Percentiles rank a stretch among this genome's conserved stretches.
phyloP scores from a whole-genome alignment of 805 yeast species.

The Candida palmyrensis region DNA sequence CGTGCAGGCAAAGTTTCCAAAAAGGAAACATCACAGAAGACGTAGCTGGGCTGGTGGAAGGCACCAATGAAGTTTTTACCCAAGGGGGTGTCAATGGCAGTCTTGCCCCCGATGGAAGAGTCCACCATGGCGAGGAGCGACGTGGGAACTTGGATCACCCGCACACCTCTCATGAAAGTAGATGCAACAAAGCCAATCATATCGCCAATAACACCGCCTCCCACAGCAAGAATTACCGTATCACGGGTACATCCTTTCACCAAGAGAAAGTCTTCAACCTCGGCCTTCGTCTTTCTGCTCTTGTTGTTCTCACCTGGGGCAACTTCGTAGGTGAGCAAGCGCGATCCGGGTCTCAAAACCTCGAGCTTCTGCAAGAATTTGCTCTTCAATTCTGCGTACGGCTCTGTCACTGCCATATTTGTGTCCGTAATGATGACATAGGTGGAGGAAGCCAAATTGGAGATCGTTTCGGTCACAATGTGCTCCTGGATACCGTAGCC shows the following conservation, averaged over 20 bases:
- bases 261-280: slow-evolving; percentile 85
- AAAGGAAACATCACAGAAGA: slow-evolving; percentile 84
- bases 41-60: slow-evolving; percentile 91
- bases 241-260: slow-evolving; percentile 89
- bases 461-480: slow-evolving; percentile 62
- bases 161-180: slow-evolving; percentile 96
- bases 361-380: slow-evolving; percentile 37
- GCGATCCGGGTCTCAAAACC: slow-evolving; percentile 43
- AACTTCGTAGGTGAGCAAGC: slow-evolving; percentile 70
- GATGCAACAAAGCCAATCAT: slow-evolving; percentile 99
- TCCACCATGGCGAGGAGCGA: slow-evolving; percentile 95
- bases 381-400: slow-evolving; percentile 42
- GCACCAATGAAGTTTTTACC: slow-evolving; percentile 97
- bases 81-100: slow-evolving; percentile 94
- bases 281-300: slow-evolving; percentile 83
- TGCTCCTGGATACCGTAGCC: slow-evolving; percentile 79
- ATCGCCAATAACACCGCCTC: slow-evolving; percentile 98
- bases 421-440: slow-evolving; percentile 88
- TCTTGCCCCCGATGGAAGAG: slow-evolving; percentile 96
- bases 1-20: slow-evolving; percentile 84
- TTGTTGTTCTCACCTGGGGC: slow-evolving; percentile 94
- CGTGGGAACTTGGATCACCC: slow-evolving; percentile 92
- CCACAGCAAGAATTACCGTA: slow-evolving; percentile 88
- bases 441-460: slow-evolving; percentile 72
- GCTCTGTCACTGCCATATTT: slow-evolving; percentile 65